Percentiles rank a stretch among this genome's conserved stretches.
These are phyloP conservation scores for Wickerhamiella musiphila DNA, from an alignment of 805 yeast genomes.

Conservation along the genomic window DNA sequence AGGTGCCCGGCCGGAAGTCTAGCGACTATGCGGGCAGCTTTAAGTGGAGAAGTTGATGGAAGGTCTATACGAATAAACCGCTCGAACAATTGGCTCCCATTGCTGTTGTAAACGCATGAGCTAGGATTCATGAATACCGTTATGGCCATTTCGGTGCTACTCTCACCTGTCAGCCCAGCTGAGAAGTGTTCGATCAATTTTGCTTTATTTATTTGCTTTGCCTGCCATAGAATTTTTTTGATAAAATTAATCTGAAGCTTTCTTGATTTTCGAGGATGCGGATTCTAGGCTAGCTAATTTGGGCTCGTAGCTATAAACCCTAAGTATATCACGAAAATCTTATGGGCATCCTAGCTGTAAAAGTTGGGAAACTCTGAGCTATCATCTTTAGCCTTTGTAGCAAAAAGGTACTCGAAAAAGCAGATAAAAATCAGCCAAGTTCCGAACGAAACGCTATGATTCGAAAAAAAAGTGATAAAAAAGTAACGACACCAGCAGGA, in stretches of 20 bases:
- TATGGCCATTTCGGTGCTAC: not conserved
- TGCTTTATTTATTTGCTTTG: not conserved
- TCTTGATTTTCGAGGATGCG: no score
- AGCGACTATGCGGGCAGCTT: slow-evolving; percentile 4
- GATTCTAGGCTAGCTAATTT: no score
- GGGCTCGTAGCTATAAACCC: no score
- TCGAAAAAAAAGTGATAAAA: slow-evolving; percentile 5
- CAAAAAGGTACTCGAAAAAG: no score
- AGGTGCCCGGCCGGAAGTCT: slow-evolving; percentile 10
- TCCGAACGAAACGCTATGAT: no score
- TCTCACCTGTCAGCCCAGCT: not conserved
- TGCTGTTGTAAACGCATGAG: not conserved
- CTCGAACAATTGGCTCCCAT: slow-evolving; percentile 2
- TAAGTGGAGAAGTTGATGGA: slow-evolving; percentile 5
- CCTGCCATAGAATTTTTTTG: not conserved
- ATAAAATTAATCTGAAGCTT: not conserved
- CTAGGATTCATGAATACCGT: not conserved
- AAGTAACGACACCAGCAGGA: slow-evolving; percentile 16
- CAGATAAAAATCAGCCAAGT: no score
- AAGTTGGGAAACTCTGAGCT: no score
- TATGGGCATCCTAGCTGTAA: no score
- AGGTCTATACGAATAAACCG: slow-evolving; percentile 1
- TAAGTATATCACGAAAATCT: no score
- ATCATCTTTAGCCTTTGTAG: no score
- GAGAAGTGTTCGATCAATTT: not conserved